Conservation (phyloP, 2,329 filamentous ascomycete species). For the Cladorrhinum sp. region DNA sequence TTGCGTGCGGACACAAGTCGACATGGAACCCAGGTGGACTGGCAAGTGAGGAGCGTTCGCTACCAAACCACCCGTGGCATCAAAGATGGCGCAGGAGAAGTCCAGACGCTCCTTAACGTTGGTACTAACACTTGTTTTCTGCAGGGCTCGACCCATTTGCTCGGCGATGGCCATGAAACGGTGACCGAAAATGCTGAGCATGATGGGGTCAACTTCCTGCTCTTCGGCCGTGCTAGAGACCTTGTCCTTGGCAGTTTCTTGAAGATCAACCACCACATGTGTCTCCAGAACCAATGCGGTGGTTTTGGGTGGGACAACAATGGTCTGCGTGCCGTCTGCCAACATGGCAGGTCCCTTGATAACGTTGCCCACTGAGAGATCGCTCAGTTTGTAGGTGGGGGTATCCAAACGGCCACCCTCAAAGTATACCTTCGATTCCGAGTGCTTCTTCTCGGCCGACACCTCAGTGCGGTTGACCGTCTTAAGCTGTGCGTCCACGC, state of each 20-base stretch:
- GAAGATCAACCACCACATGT: conserved; percentile 84
- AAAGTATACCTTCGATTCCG: conserved; percentile 74
- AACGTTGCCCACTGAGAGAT: conserved; percentile 68
- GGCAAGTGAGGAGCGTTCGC: conserved; percentile 79
- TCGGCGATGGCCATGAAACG: conserved; percentile 84
- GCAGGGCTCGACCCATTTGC: conserved; percentile 75
- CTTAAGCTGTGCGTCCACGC: conserved; percentile 78
- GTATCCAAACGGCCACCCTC: conserved; percentile 76
- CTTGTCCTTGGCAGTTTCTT: conserved; percentile 38
- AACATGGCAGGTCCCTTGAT: conserved; percentile 80
- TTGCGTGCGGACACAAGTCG: conserved; percentile 77
- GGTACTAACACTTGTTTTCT: conserved; percentile 76
- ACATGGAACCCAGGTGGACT: conserved; percentile 80
- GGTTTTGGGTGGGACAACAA: conserved; percentile 78
- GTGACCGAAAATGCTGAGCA: conserved; percentile 76
- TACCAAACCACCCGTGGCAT: conserved; percentile 70
- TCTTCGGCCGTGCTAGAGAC: conserved; percentile 32
- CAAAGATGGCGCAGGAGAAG: conserved; percentile 80
- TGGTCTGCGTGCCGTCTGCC: conserved; percentile 85
- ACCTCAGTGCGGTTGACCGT: conserved; percentile 60
- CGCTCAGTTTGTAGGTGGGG: conserved; percentile 76
- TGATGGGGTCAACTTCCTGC: conserved; percentile 66
- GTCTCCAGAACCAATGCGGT: conserved; percentile 77
- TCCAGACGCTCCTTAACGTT: conserved; percentile 82
- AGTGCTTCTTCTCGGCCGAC: conserved; percentile 59